Evolutionary conservation across 2,329 filamentous ascomycete genomes (phyloP).

Genomic region (Fusarium pseudoanthophilum): DNA sequence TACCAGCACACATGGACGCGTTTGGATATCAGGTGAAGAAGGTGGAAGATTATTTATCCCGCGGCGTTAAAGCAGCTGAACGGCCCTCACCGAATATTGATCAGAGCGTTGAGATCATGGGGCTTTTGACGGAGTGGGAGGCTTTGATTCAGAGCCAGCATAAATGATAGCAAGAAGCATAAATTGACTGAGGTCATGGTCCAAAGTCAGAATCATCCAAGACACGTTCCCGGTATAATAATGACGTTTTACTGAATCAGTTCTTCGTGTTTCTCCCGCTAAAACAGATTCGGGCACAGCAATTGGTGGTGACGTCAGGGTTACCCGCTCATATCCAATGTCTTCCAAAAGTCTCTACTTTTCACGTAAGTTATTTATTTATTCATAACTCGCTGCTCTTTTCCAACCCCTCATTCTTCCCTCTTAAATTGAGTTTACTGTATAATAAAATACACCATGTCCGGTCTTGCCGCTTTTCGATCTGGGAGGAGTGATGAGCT

Average conservation of each 20-base stretch:
- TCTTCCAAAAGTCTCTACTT: neutral
- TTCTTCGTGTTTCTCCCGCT: neutral
- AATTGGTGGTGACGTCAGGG: neutral
- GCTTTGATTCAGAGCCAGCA: neutral
- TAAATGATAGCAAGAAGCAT: neutral
- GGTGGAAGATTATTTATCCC: constrained; percentile 4
- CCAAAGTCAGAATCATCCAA: neutral
- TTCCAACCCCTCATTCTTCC: neutral
- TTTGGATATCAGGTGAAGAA: constrained; percentile 12
- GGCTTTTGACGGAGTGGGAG: constrained; percentile 11
- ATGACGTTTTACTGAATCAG: neutral
- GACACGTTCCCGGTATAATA: neutral
- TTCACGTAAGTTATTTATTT: neutral
- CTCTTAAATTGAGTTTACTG: rapidly evolving
- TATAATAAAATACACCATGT: neutral
- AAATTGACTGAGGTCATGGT: neutral
- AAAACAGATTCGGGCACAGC: neutral
- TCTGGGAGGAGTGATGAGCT: neutral
- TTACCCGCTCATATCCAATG: neutral
- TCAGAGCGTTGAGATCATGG: constrained; percentile 22
- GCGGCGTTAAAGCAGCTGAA: neutral
- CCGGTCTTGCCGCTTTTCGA: constrained; percentile 1
- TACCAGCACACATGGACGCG: neutral
- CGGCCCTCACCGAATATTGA: constrained; percentile 10
- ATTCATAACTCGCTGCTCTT: neutral